Base-by-base conservation (phyloP, 345 rosid species). In the Lepidium aucheri region DNA sequence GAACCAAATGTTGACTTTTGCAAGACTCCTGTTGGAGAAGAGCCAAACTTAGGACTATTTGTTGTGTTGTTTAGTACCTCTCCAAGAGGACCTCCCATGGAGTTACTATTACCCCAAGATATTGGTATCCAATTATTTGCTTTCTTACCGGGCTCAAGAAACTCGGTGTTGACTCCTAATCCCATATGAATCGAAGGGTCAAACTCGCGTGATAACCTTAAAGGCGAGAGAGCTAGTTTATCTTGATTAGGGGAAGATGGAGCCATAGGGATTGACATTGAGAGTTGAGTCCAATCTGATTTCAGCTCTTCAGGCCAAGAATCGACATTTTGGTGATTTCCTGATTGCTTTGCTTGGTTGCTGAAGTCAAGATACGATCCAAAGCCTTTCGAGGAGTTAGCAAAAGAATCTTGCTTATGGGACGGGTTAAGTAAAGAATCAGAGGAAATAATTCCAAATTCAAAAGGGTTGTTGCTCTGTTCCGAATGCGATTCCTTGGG, bases 21-120 rank as follows among this genome's bases (percentile, higher is more conserved):
- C 45, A 90, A 51, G n/a, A 94, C 97, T 1, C 96, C 97, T 0
- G 85, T 86, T 0, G 96, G 96, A 9, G 97, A 89, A 14, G 88
- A 84, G 28, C 80, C 84, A 46, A 83, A 17, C 57, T 72, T 77
- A 1, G 83, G 83, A 73, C 85, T 81, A 70, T 62, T 81, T 74
- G 30, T 79, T 1, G 47, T 75, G 32, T 72, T 78, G 64, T 74
- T 74, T 35, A 87, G 65, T 22, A 76, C 91, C 77, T 85, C 91
- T 0, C 95, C 95, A 2, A 87, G 65, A 32, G 89, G 95, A 50
- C 88, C 90, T 35, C 87, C 88, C 78, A 82, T 70, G 18, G 88
- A 81, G 57, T 52, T 68, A 33, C 83, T 72, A 41, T 40, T 69
- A 30, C 83, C 86, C 81, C 85, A 83, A 0, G 86, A 63, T 46